Evolutionary conservation across 2,329 filamentous ascomycete genomes (phyloP).

Genomic region (Phoma herbarum): DNA sequence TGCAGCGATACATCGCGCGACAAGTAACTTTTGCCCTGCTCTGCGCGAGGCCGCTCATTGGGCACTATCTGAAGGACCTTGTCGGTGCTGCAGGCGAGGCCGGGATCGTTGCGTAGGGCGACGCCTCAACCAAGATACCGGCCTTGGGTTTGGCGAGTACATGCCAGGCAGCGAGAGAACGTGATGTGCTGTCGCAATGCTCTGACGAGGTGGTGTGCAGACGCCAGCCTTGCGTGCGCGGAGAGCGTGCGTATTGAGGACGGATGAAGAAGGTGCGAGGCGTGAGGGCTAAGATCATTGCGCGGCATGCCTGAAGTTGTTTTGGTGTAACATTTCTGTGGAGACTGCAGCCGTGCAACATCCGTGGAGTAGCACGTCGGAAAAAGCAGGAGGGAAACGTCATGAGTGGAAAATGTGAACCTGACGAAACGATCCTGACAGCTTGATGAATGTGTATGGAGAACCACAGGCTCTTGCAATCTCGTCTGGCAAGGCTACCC

Average conservation of each 20-base stretch:
- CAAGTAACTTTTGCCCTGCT: conserved; percentile 28
- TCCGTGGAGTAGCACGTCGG: conserved; percentile 57
- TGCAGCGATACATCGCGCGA: conserved; percentile 30
- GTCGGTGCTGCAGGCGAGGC: conserved; percentile 29
- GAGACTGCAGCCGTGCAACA: conserved; percentile 12
- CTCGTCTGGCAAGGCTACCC: neutral
- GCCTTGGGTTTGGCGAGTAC: conserved; percentile 27
- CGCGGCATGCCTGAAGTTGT: conserved; percentile 16
- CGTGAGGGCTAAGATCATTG: conserved; percentile 7
- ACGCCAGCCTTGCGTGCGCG: conserved; percentile 35
- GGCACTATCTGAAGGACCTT: conserved; percentile 28
- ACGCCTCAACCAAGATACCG: conserved; percentile 24
- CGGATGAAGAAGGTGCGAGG: conserved; percentile 14
- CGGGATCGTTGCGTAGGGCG: conserved; percentile 23
- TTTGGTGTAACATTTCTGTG: conserved; percentile 17
- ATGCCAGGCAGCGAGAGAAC: conserved; percentile 33
- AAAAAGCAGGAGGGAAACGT: conserved; percentile 63
- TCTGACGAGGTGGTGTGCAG: conserved; percentile 10
- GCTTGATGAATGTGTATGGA: neutral
- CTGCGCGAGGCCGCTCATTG: conserved; percentile 28
- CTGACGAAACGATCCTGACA: neutral
- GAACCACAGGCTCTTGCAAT: neutral
- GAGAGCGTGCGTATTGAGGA: conserved; percentile 17
- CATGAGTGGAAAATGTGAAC: conserved; percentile 42
- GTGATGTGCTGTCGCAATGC: conserved; percentile 33